Percentiles rank a stretch among this genome's conserved stretches.
These are phyloP conservation scores for Yarrowia osloensis DNA, from an alignment of 805 yeast species.

Conservation along the genomic window DNA sequence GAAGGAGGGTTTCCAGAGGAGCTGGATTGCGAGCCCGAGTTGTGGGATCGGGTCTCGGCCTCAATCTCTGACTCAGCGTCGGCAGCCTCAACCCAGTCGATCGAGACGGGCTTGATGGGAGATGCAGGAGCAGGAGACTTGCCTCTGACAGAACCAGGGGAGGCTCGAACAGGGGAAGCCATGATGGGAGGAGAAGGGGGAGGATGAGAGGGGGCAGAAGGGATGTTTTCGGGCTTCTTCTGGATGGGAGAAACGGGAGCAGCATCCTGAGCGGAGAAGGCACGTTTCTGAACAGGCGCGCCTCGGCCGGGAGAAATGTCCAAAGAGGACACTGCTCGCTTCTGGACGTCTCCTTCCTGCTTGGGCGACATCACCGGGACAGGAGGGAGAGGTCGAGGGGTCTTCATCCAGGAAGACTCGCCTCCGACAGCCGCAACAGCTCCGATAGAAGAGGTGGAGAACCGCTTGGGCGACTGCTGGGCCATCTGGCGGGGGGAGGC, in stretches of 20 bases:
- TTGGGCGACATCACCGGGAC: conserved; percentile 1
- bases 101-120: background rate
- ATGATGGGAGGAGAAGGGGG: conserved; percentile 4
- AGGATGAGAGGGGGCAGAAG: conserved; percentile 18
- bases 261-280: background rate
- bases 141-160: background rate
- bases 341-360: background rate
- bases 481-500: conserved; percentile 23
- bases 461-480: conserved; percentile 11
- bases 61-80: background rate
- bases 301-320: background rate
- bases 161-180: background rate
- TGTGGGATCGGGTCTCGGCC: background rate
- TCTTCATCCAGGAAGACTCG: conserved; percentile 16
- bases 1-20: conserved; percentile 9
- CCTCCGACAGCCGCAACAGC: conserved; percentile 1
- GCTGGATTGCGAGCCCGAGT: conserved; percentile 2
- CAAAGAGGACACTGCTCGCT: background rate
- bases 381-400: conserved; percentile 19
- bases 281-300: background rate
- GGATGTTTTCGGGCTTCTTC: background rate
- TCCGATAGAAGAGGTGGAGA: background rate
- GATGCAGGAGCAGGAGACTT: background rate
- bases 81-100: conserved; percentile 1
- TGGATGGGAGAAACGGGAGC: background rate